A percentile compares a stretch with the other conserved stretches of the same genome.
phyloP scores from a whole-genome alignment of 352 stramenopile genomes.

The Phytophthora tentaculata region DNA sequence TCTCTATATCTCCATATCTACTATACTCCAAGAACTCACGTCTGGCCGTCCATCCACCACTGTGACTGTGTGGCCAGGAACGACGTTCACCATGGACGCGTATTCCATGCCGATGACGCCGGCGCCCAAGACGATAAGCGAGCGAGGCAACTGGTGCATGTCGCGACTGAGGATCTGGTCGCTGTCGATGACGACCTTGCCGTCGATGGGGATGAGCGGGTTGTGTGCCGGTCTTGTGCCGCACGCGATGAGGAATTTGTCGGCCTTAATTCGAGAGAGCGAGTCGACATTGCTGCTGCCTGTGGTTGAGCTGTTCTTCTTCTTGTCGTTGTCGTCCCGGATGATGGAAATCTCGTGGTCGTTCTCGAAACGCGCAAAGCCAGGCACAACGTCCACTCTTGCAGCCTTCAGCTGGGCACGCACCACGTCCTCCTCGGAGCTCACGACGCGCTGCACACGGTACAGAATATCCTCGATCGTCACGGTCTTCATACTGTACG shows the following conservation, averaged over 20 bases:
- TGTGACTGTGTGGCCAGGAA: conserved; percentile 87
- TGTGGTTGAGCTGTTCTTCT: conserved; percentile 1
- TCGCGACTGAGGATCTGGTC: conserved; percentile 80
- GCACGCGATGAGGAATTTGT: conserved; percentile 88
- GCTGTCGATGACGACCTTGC: conserved; percentile 83
- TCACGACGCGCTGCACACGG: conserved; percentile 80
- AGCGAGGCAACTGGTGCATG: conserved; percentile 73
- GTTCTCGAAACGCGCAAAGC: conserved; percentile 75
- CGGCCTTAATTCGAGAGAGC: conserved; percentile 55
- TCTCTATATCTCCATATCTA: too few relatives aligned
- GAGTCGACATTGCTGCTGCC: conserved; percentile 34
- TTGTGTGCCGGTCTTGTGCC: conserved; percentile 84
- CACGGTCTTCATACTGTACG: conserved; percentile 84
- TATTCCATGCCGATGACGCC: conserved; percentile 93
- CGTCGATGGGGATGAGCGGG: conserved; percentile 82
- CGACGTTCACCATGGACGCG: conserved; percentile 90
- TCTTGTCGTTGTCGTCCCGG: conserved; percentile 33
- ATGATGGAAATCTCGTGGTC: conserved; percentile 84
- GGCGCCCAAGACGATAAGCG: conserved; percentile 82
- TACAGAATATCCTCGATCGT: conserved; percentile 86
- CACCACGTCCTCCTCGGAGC: conserved; percentile 84
- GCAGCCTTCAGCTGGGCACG: conserved; percentile 81
- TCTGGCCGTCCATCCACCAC: conserved; percentile 84
- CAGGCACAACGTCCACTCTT: conserved; percentile 74
- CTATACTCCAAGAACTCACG: conserved; percentile 33